Evolutionary conservation across 202 grass and related monocot species (phyloP).

Genomic region (Hordeum pubiflorum): DNA sequence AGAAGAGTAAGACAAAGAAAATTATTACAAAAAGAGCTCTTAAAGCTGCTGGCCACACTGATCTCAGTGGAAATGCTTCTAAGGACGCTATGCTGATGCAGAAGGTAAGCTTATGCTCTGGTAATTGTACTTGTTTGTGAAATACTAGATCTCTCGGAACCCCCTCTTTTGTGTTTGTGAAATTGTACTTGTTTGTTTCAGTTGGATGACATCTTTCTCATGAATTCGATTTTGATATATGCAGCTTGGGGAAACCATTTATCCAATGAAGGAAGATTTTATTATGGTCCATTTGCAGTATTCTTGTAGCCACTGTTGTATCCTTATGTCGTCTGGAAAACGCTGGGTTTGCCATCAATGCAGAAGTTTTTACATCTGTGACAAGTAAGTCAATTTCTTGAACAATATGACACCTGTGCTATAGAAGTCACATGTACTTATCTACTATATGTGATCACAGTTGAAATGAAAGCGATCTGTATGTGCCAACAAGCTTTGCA

Average conservation of each 20-base stretch:
- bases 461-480: neutral
- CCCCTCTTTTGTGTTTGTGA: neutral
- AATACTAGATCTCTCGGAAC: neutral
- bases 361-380: conserved; percentile 83
- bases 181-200: conserved; percentile 14
- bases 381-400: conserved; percentile 57
- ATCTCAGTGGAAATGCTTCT: conserved; percentile 79
- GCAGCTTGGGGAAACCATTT: conserved; percentile 93
- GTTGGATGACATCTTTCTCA: conserved; percentile 7
- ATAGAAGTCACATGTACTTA: neutral
- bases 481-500: neutral
- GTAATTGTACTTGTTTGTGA: neutral
- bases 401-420: conserved; percentile 4
- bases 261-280: conserved; percentile 99
- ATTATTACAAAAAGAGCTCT: conserved; percentile 91
- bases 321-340: conserved; percentile 84
- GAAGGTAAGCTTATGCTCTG: conserved; percentile 47
- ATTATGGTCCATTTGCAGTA: conserved; percentile 98
- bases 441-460: neutral
- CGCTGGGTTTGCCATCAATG: conserved; percentile 93
- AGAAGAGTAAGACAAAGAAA: conserved; percentile 88
- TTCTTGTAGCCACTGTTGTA: conserved; percentile 80
- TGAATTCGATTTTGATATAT: conserved; percentile 37
- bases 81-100: conserved; percentile 99
- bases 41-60: conserved; percentile 84